Conservation (phyloP, 495 filamentous ascomycete species). For the Aspergillus sclerotioniger region DNA sequence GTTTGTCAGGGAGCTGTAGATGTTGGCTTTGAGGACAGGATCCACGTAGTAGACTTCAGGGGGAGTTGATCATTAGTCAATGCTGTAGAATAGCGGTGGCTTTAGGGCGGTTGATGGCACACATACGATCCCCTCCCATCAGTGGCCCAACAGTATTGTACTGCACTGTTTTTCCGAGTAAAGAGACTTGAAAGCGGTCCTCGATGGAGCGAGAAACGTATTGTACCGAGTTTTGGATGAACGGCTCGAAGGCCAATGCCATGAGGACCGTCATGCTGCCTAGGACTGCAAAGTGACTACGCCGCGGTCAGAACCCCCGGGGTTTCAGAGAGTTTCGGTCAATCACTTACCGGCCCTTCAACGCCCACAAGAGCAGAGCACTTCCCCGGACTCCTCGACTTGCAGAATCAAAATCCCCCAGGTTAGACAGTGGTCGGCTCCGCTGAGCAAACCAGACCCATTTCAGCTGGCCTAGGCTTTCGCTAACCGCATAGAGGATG, state of each 20-base stretch:
- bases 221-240: conserved; percentile 11
- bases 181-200: background rate
- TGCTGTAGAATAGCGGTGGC: too few species aligned
- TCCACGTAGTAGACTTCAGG: background rate
- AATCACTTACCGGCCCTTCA: background rate
- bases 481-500: background rate
- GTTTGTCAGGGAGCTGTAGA: background rate
- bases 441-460: background rate
- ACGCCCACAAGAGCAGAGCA: background rate
- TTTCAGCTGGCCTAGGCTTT: background rate
- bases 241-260: conserved; percentile 12
- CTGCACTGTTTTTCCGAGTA: background rate
- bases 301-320: background rate
- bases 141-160: background rate
- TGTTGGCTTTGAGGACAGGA: background rate
- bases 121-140: background rate
- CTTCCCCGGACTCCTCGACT: background rate
- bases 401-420: background rate
- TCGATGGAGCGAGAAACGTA: conserved; percentile 1
- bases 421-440: background rate
- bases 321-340: background rate
- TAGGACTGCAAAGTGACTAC: conserved; percentile 15
- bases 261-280: conserved; percentile 7
- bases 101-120: background rate
- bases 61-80: background rate